A percentile compares a stretch with the other conserved stretches of the same genome.
Conservation (phyloP, 257 asterid genomes). For the Voacanga thouarsii region DNA sequence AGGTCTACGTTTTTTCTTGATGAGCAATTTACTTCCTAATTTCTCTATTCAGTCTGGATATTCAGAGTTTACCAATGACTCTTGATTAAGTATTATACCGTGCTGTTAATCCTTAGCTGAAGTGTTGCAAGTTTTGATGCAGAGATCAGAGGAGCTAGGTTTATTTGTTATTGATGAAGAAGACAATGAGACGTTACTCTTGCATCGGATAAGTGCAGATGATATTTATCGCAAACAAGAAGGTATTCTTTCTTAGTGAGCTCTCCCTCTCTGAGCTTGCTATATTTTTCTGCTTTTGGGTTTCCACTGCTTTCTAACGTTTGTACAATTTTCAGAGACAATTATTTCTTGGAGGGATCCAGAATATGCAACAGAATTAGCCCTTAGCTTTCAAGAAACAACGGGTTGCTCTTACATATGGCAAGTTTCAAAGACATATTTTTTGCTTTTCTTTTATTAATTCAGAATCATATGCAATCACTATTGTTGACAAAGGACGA, state of each 20-base stretch:
- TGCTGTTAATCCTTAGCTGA: not conserved
- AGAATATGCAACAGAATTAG: slow-evolving; percentile 83
- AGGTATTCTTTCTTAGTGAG: slow-evolving; percentile 40
- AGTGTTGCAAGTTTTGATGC: slow-evolving; percentile 26
- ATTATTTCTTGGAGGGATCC: slow-evolving; percentile 99
- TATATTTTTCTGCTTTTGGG: not conserved
- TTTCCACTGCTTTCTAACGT: not conserved
- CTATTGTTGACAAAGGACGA: not conserved
- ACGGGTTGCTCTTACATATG: slow-evolving; percentile 94
- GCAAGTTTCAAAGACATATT: slow-evolving; percentile 42
- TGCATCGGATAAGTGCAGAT: slow-evolving; percentile 83
- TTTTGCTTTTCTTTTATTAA: not conserved
- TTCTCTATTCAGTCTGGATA: slow-evolving; percentile 3
- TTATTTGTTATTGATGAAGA: slow-evolving; percentile 80
- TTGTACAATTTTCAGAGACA: slow-evolving; percentile 53
- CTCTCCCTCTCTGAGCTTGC: not conserved
- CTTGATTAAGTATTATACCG: not conserved
- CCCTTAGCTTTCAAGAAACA: slow-evolving; percentile 98
- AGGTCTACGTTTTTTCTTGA: slow-evolving; percentile 44
- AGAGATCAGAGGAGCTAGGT: slow-evolving; percentile 89
- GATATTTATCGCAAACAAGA: slow-evolving; percentile 97
- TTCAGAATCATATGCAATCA: not conserved
- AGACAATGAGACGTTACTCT: slow-evolving; percentile 71
- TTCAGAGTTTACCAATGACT: slow-evolving; percentile 2
- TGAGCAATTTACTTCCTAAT: not conserved